Evolutionary conservation across 176 grass and related monocot species (phyloP), one percentile per base, ranked within the genome.

Genomic region (Guadua angustifolia): DNA sequence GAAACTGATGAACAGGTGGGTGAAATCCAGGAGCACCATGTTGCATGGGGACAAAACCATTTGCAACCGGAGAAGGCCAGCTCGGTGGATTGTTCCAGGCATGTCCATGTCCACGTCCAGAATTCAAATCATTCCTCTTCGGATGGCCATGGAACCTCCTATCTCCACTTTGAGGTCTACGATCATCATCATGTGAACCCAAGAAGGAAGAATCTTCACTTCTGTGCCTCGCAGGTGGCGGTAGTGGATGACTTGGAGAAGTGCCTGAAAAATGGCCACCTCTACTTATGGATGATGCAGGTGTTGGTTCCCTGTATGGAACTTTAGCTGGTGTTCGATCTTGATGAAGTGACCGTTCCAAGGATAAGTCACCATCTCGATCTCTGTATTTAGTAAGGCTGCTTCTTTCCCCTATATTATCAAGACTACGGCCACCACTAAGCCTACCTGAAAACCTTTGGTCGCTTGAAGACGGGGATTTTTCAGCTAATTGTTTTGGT

Each of bases 21-120:
- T 92, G 89, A 85, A 99, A 99, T 83, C 93, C 91, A 76, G 91
- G 82, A 47, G 87, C 82, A 50, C 97, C 97, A 69, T 91, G 89
- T 84, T 94, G 93, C 9, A 99, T 83, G 21, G 91, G 93, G 45
- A 96, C 88, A 72, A 99, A 99, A 79, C 88, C 91, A 73, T 96
- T 99, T 83, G 89, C 81, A 52, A 92, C 82, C 40, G 87, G 90
- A 77, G 95, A 88, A 58, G 88, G 84, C 95, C 97, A 95, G 65
- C 78, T 90, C n/a, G 83, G 93, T 9, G 88, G 77, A 83, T 84
- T 91, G 69, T 89, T 99, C 97, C 97, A 99, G 53, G 79, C 75
- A 88, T 94, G 85, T 84, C 82, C 83, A 90, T 90, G 87, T 32
- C 91, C 89, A 77, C 84, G 79, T 66, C 81, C 93, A 79, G 78